Conservation (phyloP, 352 stramenopile species). For the Blastocystis sp. region DNA sequence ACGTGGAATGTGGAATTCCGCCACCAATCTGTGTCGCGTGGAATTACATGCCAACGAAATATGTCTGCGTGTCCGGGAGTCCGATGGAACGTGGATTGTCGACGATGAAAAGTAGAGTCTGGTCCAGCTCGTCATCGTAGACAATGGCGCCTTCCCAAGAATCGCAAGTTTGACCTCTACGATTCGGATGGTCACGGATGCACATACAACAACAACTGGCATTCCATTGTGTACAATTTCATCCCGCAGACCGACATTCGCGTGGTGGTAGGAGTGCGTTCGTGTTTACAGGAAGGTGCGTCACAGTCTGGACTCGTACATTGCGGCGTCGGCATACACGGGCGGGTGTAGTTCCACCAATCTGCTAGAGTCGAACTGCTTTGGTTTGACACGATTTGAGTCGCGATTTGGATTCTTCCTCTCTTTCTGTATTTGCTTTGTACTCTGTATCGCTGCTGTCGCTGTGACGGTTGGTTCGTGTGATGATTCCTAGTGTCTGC, state of each 20-base stretch:
- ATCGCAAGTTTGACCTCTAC: background rate
- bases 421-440: background rate
- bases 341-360: background rate
- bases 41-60: background rate
- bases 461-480: background rate
- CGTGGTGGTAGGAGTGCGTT: background rate
- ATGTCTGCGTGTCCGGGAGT: background rate
- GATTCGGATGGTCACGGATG: background rate
- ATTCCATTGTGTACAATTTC: background rate
- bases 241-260: background rate
- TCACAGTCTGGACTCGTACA: background rate
- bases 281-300: background rate
- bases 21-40: background rate
- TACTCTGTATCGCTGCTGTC: background rate
- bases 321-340: background rate
- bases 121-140: background rate
- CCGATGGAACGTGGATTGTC: background rate
- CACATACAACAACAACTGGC: background rate
- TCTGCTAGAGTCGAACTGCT: background rate
- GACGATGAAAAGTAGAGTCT: background rate
- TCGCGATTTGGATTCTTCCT: background rate
- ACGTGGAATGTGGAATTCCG: background rate
- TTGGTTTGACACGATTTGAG: background rate
- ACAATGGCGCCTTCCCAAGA: background rate
- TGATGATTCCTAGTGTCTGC: background rate